A percentile compares a stretch with the other conserved stretches of the same genome.
These are phyloP conservation scores for Chlamydomonas eustigma DNA, from an alignment of 139 green algal genomes.

Conservation along the genomic window DNA sequence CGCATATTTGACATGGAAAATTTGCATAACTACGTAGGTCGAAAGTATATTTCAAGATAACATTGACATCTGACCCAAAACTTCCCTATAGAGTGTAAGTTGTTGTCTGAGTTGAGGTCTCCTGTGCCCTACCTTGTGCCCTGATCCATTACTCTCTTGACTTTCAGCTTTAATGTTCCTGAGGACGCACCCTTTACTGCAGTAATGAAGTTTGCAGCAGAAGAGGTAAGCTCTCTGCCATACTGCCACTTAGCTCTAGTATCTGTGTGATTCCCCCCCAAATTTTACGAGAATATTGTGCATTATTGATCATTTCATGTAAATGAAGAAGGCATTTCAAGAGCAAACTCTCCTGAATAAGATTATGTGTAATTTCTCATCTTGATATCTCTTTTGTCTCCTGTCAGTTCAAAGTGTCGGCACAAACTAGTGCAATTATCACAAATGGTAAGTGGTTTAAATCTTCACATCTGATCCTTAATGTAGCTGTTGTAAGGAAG, in stretches of 20 bases:
- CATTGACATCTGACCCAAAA: slow-evolving; percentile 93
- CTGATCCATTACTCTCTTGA: background rate
- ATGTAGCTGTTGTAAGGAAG: too few relatives aligned
- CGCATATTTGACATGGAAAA: background rate
- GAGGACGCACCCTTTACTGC: slow-evolving; percentile 96
- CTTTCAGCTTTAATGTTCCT: slow-evolving; percentile 84
- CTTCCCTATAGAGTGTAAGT: slow-evolving; percentile 76
- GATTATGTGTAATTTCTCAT: background rate
- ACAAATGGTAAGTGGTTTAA: slow-evolving; percentile 75
- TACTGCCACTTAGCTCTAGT: background rate
- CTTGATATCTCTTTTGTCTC: background rate
- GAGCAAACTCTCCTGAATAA: background rate
- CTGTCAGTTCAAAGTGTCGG: slow-evolving; percentile 87
- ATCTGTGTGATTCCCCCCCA: background rate
- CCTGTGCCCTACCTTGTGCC: background rate
- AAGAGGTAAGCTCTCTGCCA: slow-evolving; percentile 70
- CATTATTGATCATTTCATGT: background rate
- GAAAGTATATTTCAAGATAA: slow-evolving; percentile 13
- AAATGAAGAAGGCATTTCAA: background rate
- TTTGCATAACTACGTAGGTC: slow-evolving; percentile 15
- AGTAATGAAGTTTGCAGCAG: slow-evolving; percentile 94
- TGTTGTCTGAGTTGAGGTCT: background rate
- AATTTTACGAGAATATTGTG: background rate
- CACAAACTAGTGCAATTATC: slow-evolving; percentile 91
- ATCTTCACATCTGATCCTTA: background rate